Conservation (phyloP, 192 early-diverging fungal species). For the Lobosporangium transversale region DNA sequence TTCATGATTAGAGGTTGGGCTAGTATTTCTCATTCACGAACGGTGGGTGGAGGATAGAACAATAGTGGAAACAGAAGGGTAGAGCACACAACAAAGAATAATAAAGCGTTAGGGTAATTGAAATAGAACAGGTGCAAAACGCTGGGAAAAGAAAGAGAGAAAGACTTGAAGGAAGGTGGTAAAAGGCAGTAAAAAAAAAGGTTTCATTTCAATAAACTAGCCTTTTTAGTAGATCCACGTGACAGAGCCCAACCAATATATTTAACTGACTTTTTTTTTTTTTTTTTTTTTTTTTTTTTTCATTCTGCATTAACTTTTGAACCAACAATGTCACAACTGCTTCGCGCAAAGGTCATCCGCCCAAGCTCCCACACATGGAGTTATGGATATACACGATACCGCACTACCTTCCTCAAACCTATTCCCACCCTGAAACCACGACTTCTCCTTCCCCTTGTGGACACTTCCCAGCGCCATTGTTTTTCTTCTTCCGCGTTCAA, state of each 20-base stretch:
- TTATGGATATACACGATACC: background rate
- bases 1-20: conserved; percentile 15
- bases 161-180: background rate
- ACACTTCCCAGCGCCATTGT: background rate
- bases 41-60: background rate
- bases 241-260: no score
- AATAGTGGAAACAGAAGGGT: background rate
- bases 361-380: background rate
- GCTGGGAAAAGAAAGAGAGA: background rate
- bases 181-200: background rate
- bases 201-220: no score
- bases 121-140: no score
- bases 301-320: no score
- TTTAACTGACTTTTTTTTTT: background rate
- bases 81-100: background rate
- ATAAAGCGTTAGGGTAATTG: background rate
- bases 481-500: background rate
- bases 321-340: conserved; percentile 16
- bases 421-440: background rate
- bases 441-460: background rate
- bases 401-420: background rate
- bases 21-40: conserved; percentile 40
- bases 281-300: background rate
- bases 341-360: conserved; percentile 4
- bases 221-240: no score